phyloP scores from a whole-genome alignment of 139 green algal genomes.

The Chlamydomonas sp. region DNA sequence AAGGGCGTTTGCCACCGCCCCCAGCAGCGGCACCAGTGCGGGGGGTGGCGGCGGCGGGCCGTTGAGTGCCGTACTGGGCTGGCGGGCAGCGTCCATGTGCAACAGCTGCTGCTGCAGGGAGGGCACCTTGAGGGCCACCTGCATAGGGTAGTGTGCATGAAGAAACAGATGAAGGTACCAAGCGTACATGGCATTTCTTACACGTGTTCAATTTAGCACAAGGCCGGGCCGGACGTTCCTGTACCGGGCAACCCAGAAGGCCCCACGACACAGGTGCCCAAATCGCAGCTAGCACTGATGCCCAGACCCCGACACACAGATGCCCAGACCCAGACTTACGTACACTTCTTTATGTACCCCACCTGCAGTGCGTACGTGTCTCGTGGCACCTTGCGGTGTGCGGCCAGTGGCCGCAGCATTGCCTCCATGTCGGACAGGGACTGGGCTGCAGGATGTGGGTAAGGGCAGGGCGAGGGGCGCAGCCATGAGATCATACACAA shows the following conservation, averaged over 20 bases:
- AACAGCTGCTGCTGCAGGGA: background rate
- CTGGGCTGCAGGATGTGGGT: background rate
- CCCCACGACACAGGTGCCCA: background rate
- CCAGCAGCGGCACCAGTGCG: constrained; percentile 10
- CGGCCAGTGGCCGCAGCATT: constrained; percentile 6
- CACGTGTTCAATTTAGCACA: background rate
- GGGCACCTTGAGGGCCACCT: constrained; percentile 28
- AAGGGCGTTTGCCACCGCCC: constrained; percentile 4
- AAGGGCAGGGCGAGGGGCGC: background rate
- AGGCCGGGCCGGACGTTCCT: too few species aligned
- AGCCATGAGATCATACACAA: too few species aligned
- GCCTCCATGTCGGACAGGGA: constrained; percentile 16
- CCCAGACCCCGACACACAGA: too few species aligned
- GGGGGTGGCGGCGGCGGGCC: constrained; percentile 19
- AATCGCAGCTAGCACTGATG: too few species aligned
- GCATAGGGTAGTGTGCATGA: background rate
- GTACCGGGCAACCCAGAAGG: background rate
- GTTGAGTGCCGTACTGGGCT: background rate
- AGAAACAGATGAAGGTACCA: background rate
- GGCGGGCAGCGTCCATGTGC: background rate
- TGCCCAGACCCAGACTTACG: too few species aligned
- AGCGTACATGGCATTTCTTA: background rate
- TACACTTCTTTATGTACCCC: too few species aligned
- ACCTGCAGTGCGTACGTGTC: constrained; percentile 27
- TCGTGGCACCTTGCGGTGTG: background rate